Evolutionary conservation across 345 rosid species (phyloP).

Genomic region (Atalantia buxifolia): DNA sequence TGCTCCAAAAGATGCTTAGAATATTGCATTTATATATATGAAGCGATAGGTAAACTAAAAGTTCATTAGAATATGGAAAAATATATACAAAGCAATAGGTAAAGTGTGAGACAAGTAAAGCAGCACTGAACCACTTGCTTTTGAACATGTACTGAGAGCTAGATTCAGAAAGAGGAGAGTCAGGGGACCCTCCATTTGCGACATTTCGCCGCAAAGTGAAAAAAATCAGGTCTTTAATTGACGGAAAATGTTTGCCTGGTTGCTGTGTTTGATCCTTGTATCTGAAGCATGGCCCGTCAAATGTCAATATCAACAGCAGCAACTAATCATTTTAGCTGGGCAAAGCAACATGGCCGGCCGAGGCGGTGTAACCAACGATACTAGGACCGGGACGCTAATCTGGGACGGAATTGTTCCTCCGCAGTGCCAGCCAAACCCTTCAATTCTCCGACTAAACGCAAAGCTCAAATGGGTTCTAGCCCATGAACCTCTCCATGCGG

Average conservation of each 20-base stretch:
- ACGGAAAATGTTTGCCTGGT: constrained; percentile 21
- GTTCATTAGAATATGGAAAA: neutral
- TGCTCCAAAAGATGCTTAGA: neutral
- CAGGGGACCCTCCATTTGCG: constrained; percentile 5
- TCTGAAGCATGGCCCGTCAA: constrained; percentile 10
- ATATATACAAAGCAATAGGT: neutral
- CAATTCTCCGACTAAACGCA: constrained; percentile 44
- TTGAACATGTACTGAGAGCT: neutral
- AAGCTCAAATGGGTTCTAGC: constrained; percentile 64
- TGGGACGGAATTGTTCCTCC: constrained; percentile 81
- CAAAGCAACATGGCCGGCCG: constrained; percentile 98
- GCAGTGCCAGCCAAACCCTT: constrained; percentile 51
- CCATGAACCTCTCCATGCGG: constrained; percentile 70
- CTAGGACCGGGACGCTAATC: constrained; percentile 18
- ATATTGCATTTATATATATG: neutral
- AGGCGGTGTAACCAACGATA: constrained; percentile 62
- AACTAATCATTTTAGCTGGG: constrained; percentile 65
- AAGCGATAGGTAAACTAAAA: neutral
- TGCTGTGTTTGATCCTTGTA: constrained; percentile 17
- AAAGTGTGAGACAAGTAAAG: constrained; percentile 23
- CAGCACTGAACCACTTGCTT: constrained; percentile 5
- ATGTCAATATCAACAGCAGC: constrained; percentile 25
- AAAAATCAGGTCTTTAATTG: neutral
- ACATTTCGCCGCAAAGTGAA: constrained; percentile 2
- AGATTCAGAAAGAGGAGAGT: constrained; percentile 1